Conservation (phyloP, 2,329 filamentous ascomycete genomes). For the Pseudocercospora ulei region DNA sequence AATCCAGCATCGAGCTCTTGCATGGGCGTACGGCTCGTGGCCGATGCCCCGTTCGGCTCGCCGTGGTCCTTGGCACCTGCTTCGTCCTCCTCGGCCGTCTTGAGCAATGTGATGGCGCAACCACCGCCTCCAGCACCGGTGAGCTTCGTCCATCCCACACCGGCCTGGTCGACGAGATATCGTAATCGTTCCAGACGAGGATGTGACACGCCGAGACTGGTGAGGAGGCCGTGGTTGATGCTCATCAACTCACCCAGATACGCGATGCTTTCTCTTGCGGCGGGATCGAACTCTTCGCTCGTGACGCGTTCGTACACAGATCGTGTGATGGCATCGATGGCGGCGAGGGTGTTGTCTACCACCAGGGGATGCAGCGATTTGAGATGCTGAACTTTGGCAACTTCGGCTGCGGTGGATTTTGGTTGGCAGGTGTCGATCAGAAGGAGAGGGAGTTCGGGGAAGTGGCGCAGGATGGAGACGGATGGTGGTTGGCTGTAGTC, state of each 20-base stretch:
- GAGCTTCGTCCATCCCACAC: constrained; percentile 92
- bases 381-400: constrained; percentile 71
- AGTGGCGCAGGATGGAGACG: constrained; percentile 69
- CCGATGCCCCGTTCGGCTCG: constrained; percentile 17
- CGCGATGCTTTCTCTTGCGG: constrained; percentile 54
- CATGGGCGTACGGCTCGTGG: constrained; percentile 34
- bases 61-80: not conserved
- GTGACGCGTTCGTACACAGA: constrained; percentile 48
- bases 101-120: constrained; percentile 84
- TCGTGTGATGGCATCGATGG: constrained; percentile 65
- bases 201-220: constrained; percentile 88
- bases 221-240: constrained; percentile 85
- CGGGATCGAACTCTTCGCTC: constrained; percentile 56
- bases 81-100: constrained; percentile 40
- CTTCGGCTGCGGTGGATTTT: constrained; percentile 75
- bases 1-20: constrained; percentile 54
- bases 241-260: constrained; percentile 78
- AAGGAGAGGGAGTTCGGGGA: constrained; percentile 83
- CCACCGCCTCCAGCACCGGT: constrained; percentile 93
- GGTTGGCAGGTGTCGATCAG: constrained; percentile 81
- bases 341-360: constrained; percentile 69
- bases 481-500: constrained; percentile 62
- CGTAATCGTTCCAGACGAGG: constrained; percentile 84
- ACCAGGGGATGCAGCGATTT: constrained; percentile 63
- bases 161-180: constrained; percentile 78